Base-by-base conservation (phyloP, 192 early-diverging fungal species). In the Rhizophagus sp. region DNA sequence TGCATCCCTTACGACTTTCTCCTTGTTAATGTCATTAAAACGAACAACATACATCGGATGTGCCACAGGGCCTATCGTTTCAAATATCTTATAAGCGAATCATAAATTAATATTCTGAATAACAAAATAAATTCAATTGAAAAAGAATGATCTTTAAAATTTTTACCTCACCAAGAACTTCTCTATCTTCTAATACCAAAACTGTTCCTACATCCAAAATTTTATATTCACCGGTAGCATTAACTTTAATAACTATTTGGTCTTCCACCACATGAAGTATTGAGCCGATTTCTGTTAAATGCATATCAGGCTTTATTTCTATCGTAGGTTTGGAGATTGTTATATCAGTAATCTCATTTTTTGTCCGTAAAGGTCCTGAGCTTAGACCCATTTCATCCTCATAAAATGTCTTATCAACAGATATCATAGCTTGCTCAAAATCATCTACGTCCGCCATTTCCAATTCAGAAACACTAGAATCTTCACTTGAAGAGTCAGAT, bases 11-110 rank as follows among this genome's bases (percentile, higher is more conserved):
- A 73, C 83, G 27, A 88, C 83, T 22, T 80, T 79, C 68, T 81
- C 67, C 10, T 39, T 25, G 61, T 92, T 88, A 7, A 95, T 91
- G 25, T 82, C 81, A 78, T 92, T 89, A 83, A 95, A 95, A 17
- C 94, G 88, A 17, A 99, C 88, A 19, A 91, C 89, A 83, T 97
- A 98, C 64, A 95, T 82, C 4, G 98, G 98, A 41, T 88, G 84
- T 2, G 86, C 79, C 1, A 99, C 92, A 11, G 96, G 96, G 8
- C 98, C 98, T 89, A 99, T 96, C 1, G 95, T 96, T 71, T 99
- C 98, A 86, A 91, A 97, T 15, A 96, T 84, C 89, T 90, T 15
- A 41, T 79, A 79, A 17, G 34, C 17, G 50, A n/a, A n/a, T 5
- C 63, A 34, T 13, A 49, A 24, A 73, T 24, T 41, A 57, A 12